These are phyloP conservation scores for Colletotrichum neosansevieriae DNA, from an alignment of 2,329 filamentous ascomycete species.

Conservation along the genomic window DNA sequence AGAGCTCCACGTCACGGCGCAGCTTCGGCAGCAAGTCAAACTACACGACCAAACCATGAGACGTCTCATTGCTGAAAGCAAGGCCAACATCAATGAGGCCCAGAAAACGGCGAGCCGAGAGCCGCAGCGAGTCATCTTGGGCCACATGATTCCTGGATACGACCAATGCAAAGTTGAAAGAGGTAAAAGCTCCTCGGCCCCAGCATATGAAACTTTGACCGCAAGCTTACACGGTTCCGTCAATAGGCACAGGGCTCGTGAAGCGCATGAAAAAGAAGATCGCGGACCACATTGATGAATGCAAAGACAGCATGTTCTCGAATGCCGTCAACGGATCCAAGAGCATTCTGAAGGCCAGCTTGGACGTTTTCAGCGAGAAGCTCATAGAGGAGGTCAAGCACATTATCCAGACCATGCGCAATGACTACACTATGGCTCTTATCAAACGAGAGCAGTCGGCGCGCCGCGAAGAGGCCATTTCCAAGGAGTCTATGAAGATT, in stretches of 20 bases:
- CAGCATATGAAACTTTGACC: too few relatives aligned
- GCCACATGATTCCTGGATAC: constrained; percentile 1
- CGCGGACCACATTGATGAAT: neutral
- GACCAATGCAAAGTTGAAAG: neutral
- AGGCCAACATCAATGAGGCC: neutral
- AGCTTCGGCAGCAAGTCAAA: neutral
- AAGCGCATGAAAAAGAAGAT: neutral
- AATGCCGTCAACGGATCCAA: neutral
- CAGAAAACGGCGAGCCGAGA: constrained; percentile 19
- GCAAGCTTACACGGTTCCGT: neutral
- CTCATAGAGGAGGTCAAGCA: neutral
- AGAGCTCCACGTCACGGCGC: neutral
- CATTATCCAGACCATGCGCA: neutral
- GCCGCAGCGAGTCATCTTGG: neutral
- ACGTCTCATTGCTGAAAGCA: neutral
- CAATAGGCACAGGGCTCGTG: neutral
- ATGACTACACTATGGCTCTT: constrained; percentile 23
- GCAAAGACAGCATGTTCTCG: neutral
- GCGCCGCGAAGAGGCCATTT: neutral
- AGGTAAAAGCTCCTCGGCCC: neutral
- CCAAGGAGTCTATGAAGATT: neutral
- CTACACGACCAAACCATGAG: neutral
- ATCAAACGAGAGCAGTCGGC: neutral
- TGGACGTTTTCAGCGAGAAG: neutral
- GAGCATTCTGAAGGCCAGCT: neutral